Evolutionary conservation across 202 grass and related monocot species (phyloP).

Genomic region (Schoenoplectus triqueter): DNA sequence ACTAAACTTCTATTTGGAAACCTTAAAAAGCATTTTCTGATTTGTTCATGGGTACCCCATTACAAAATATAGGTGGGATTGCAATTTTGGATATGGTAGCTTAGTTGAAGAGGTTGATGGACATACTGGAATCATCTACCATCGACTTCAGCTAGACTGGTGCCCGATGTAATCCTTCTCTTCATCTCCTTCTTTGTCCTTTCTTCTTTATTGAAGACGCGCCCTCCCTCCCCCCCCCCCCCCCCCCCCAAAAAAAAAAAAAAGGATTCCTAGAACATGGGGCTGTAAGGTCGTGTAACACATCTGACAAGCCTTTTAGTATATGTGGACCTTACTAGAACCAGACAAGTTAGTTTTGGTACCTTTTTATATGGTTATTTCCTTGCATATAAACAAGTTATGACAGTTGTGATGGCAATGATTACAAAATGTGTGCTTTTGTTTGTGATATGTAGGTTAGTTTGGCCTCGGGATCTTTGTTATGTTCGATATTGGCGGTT

Average conservation of each 20-base stretch:
- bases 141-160: constrained; percentile 87
- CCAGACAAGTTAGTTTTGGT: not conserved
- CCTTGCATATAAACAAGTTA: not conserved
- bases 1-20: constrained; percentile 17
- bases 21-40: constrained; percentile 22
- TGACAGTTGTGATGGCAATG: not conserved
- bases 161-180: constrained; percentile 70
- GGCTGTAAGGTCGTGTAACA: not conserved
- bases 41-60: constrained; percentile 13
- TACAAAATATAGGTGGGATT: constrained; percentile 75
- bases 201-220: not conserved
- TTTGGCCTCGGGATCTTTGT: constrained; percentile 97
- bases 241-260: not conserved
- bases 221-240: not conserved
- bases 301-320: not conserved
- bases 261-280: not conserved
- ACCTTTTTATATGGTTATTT: constrained; percentile 32
- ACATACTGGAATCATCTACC: constrained; percentile 84
- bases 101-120: constrained; percentile 97
- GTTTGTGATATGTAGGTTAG: constrained; percentile 58
- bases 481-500: constrained; percentile 95
- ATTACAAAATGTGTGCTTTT: not conserved
- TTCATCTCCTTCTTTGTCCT: constrained; percentile 27
- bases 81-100: constrained; percentile 93
- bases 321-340: not conserved